Evolutionary conservation across 768 basidiomycete genomes (phyloP), one percentile per base, ranked within the genome.

Genomic region (Lentinula boryana): DNA sequence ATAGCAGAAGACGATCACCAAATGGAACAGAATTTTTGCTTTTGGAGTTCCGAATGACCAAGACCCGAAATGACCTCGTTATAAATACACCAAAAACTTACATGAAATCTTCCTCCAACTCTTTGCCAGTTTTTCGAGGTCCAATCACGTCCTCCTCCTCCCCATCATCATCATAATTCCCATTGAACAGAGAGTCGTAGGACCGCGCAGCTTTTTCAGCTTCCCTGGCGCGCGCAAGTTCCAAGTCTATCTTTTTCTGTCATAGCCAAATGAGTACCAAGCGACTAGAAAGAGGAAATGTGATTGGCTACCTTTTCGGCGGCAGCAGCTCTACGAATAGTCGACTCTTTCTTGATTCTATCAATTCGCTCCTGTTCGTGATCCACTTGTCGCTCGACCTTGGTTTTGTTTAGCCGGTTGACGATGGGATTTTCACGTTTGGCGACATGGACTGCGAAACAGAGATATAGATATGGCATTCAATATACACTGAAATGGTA

Each of bases 401-500:
- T 98, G 13, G 95, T 98, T 76, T 96, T 97, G 74, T 92, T 95
- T 46, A 98, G 76, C 31, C 95, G 85, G 69, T 98, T 98, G 36
- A 98, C 90, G 61, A 96, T 90, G 3, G 78, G 65, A 69, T 99
- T 99, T 64, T 96, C 91, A 35, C 95, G 86, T 60, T 86, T 86
- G 1, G 80, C 70, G 6, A 98, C 78, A 68, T 96, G 81, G 1
- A 94, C 93, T 93, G 62, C 59, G 50, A 38, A 48, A 5, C 33
- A 13, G 35, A 43, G 49, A 21, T 1, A 58, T 32, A 3, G 27
- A 27, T 27, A 27, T 27, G 62, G 51, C 6, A 40, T 18, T 27
- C 48, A 36, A 32, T 3, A 9, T 23, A 4, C 9, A 9, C 12
- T 15, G 5, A 23, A 7, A 15, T 18, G 41, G 13, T 41, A 21